Evolutionary conservation across 2,329 filamentous ascomycete species (phyloP).

Genomic region (Colletotrichum sp.): DNA sequence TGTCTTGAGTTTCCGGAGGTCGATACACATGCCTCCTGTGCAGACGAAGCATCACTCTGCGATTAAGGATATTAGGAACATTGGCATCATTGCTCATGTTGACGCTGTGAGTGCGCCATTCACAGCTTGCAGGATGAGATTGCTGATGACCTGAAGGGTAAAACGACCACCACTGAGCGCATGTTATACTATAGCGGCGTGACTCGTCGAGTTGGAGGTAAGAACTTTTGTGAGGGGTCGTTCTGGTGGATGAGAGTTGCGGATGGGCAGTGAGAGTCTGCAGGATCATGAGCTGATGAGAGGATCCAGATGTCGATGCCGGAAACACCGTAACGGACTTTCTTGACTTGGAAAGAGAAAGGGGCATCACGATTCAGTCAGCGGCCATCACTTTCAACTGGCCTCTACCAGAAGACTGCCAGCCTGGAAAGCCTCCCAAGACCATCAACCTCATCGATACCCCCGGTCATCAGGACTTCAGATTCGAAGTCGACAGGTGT

Average conservation of each 20-base stretch:
- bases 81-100: slow-evolving; percentile 98
- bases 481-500: slow-evolving; percentile 93
- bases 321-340: slow-evolving; percentile 98
- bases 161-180: slow-evolving; percentile 97
- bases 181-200: slow-evolving; percentile 98
- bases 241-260: not conserved
- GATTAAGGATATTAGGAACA: slow-evolving; percentile 80
- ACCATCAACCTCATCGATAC: slow-evolving; percentile 95
- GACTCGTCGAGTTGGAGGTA: slow-evolving; percentile 81
- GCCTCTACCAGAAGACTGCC: slow-evolving; percentile 65
- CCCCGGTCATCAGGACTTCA: slow-evolving; percentile 95
- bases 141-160: slow-evolving; percentile 60
- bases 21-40: slow-evolving; percentile 6
- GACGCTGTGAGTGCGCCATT: slow-evolving; percentile 70
- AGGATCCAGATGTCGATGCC: slow-evolving; percentile 79
- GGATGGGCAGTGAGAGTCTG: not conserved
- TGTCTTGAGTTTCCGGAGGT: slow-evolving; percentile 1
- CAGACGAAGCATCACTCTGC: slow-evolving; percentile 34
- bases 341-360: slow-evolving; percentile 85
- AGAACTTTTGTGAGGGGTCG: slow-evolving; percentile 19
- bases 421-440: slow-evolving; percentile 53
- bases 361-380: slow-evolving; percentile 97
- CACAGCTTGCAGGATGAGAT: not conserved
- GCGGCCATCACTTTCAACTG: slow-evolving; percentile 95
- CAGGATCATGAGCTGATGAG: not conserved